Evolutionary conservation across 352 stramenopile genomes (phyloP), one percentile per base, ranked within the genome.

Genomic region (Pythium myriotylum): DNA sequence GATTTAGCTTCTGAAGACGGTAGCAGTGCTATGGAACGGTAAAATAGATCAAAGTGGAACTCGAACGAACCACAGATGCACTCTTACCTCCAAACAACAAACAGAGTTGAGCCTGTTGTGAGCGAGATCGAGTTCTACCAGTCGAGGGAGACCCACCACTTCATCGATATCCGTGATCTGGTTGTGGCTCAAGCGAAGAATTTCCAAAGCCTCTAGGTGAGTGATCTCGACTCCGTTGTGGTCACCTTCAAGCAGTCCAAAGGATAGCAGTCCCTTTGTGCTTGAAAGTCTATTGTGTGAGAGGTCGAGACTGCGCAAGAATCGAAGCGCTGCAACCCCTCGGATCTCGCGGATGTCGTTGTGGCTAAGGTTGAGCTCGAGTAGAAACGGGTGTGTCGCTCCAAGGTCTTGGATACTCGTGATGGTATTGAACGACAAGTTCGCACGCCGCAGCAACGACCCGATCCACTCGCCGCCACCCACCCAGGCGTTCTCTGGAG

Each of bases 241-340:
- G 24, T 33, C 27, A 1, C 16, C 27, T 6, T 43, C 46, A 27
- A 41, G 14, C 2, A 58, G 2, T 0, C 29, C 16, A 4, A 12
- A 2, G 4, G 52, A 39, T n/a, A 76, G 6, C 35, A 93, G 70
- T 4, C 74, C 76, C 17, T 47, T 33, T 14, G 77, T 84, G 3
- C 69, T 77, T 12, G 61, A 70, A 27, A 93, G 68, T 6, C 55
- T 59, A 42, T 93, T 93, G 68, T 89, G 66, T 16, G 84, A 91
- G 2, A 92, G 67, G 50, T 91, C 80, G 5, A 93, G 50, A 14
- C 89, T 59, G 19, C 83, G 78, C 23, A 93, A 65, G 54, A 88
- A 91, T 7, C 76, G 76, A 22, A 93, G 65, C 6, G 69, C 48
- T 16, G 71, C 58, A 37, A 93, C 54, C 9, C 84, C 78, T 5